Percentiles rank a stretch among this genome's conserved stretches.
phyloP scores from a whole-genome alignment of 2,329 filamentous ascomycete genomes.

The Neofusicoccum cordaticola region DNA sequence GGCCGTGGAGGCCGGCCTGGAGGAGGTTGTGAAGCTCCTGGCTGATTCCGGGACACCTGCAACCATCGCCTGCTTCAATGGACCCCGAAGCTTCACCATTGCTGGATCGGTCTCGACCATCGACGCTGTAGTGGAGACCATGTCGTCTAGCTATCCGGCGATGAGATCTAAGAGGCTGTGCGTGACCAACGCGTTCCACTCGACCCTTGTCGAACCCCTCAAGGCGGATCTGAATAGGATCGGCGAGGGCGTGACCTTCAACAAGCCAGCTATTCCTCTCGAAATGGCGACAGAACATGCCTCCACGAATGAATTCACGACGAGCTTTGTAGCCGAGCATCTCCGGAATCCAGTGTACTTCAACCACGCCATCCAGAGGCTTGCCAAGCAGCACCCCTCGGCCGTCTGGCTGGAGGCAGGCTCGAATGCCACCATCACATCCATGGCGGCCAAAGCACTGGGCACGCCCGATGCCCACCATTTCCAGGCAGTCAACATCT shows the following conservation, averaged over 20 bases:
- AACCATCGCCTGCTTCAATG: slow-evolving; percentile 50
- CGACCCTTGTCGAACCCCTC: slow-evolving; percentile 38
- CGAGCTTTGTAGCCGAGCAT: slow-evolving; percentile 33
- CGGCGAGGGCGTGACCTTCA: slow-evolving; percentile 31
- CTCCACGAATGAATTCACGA: not conserved
- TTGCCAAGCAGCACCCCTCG: slow-evolving; percentile 19
- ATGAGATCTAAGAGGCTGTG: slow-evolving; percentile 40
- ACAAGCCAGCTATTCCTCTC: slow-evolving; percentile 31
- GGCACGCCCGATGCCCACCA: not conserved
- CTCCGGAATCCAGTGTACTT: slow-evolving; percentile 19
- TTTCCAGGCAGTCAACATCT: slow-evolving; percentile 1
- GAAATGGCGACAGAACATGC: slow-evolving; percentile 26
- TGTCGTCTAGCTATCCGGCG: not conserved
- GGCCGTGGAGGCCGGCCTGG: slow-evolving; percentile 18
- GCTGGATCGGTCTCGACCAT: slow-evolving; percentile 38
- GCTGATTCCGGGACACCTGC: not conserved
- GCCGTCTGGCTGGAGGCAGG: slow-evolving; percentile 37
- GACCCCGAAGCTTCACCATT: slow-evolving; percentile 43
- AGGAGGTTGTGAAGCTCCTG: not conserved
- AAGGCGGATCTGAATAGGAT: slow-evolving; percentile 20
- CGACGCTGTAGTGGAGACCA: slow-evolving; percentile 23
- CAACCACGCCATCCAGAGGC: slow-evolving; percentile 18
- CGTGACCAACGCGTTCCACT: slow-evolving; percentile 52
- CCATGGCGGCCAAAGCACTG: slow-evolving; percentile 9
- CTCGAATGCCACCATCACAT: slow-evolving; percentile 19